These are phyloP conservation scores for Chlamydomonas asymmetrica DNA, from an alignment of 139 green algal species.

Conservation along the genomic window DNA sequence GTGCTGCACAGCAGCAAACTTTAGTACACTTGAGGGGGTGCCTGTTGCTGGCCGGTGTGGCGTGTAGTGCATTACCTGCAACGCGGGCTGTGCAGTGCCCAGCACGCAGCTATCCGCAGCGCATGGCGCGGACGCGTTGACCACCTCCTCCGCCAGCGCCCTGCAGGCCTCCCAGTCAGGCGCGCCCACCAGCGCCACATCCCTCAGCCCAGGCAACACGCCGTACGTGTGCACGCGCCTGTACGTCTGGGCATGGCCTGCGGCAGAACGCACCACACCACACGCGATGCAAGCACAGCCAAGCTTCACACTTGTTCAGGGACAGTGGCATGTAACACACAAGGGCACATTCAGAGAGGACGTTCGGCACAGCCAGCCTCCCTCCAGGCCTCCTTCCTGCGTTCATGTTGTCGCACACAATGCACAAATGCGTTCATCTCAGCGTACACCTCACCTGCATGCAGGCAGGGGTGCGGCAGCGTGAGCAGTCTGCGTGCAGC, in stretches of 20 bases:
- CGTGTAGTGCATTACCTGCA: slow-evolving; percentile 23
- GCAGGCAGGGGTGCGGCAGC: slow-evolving; percentile 68
- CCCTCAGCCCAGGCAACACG: not conserved
- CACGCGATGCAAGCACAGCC: too few species aligned
- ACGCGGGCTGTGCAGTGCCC: slow-evolving; percentile 42
- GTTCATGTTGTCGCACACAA: too few species aligned
- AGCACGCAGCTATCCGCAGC: slow-evolving; percentile 48
- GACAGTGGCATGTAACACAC: too few species aligned
- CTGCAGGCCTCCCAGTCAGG: slow-evolving; percentile 57
- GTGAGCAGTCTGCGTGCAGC: not conserved
- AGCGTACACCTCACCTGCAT: slow-evolving; percentile 22
- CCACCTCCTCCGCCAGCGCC: slow-evolving; percentile 44
- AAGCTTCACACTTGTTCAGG: too few species aligned
- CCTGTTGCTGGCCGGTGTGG: too few species aligned
- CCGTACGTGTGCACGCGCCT: slow-evolving; percentile 32
- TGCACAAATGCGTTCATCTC: not conserved
- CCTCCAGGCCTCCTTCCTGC: too few species aligned
- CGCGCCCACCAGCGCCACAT: slow-evolving; percentile 32
- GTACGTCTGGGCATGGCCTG: slow-evolving; percentile 58
- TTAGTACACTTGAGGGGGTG: too few species aligned
- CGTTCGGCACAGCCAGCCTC: too few species aligned
- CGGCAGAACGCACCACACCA: too few species aligned
- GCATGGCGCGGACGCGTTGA: slow-evolving; percentile 42
- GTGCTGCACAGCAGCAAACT: too few species aligned
- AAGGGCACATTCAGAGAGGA: too few species aligned